These are phyloP conservation scores for Phytopythium helicoides DNA, from an alignment of 352 stramenopile genomes.

Conservation along the genomic window DNA sequence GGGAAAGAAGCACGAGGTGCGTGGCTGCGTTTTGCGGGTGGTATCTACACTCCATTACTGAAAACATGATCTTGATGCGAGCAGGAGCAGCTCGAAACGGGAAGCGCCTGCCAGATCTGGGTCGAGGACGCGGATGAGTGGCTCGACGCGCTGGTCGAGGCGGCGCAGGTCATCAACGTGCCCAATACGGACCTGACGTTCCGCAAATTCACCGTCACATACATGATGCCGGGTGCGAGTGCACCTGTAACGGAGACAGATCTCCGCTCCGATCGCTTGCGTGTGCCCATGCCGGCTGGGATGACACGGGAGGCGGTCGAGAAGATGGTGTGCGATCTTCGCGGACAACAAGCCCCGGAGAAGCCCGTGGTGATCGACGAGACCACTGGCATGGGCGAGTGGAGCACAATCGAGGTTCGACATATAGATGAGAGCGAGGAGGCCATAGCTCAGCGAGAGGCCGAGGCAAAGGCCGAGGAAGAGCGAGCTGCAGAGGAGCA, in stretches of 20 bases:
- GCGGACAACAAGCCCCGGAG: conserved; percentile 5
- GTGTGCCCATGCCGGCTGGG: conserved; percentile 57
- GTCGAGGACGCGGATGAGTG: conserved; percentile 73
- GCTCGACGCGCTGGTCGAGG: conserved; percentile 71
- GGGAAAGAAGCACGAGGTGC: conserved; percentile 66
- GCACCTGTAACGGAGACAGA: conserved; percentile 47
- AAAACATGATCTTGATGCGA: background rate
- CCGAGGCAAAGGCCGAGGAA: conserved; percentile 41
- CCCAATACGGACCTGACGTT: conserved; percentile 70
- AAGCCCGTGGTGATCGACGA: conserved; percentile 46
- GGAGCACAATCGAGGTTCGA: conserved; percentile 71
- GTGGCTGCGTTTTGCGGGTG: background rate
- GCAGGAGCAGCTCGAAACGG: conserved; percentile 50
- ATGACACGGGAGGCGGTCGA: conserved; percentile 66
- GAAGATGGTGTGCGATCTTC: conserved; percentile 49
- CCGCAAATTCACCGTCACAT: conserved; percentile 59
- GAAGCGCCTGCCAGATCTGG: conserved; percentile 82
- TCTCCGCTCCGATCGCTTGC: conserved; percentile 55
- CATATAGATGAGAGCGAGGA: conserved; percentile 77
- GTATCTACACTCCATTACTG: background rate
- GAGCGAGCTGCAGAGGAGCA: conserved; percentile 42
- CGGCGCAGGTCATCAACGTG: conserved; percentile 49
- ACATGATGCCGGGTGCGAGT: conserved; percentile 41
- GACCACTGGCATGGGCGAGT: conserved; percentile 78
- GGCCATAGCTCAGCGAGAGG: conserved; percentile 42